Conservation (phyloP, 1,284 basidiomycete species). For the Sanghuangporus sanghuang region DNA sequence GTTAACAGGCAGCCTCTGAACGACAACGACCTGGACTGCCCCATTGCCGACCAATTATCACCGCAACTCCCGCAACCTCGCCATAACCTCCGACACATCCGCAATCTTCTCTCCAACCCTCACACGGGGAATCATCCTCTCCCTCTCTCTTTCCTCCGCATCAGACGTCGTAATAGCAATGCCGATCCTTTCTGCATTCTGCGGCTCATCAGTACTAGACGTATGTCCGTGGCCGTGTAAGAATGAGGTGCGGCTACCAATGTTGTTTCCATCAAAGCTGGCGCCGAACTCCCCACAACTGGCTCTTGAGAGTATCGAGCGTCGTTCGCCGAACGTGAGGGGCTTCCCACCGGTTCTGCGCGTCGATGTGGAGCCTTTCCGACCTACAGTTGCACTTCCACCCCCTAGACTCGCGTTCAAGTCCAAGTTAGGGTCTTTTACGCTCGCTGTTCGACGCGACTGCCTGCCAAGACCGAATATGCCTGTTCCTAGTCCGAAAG, state of each 20-base stretch:
- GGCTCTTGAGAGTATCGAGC: background rate
- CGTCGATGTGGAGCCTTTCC: background rate
- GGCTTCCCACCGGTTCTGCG: background rate
- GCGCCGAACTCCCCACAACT: background rate
- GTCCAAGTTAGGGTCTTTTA: background rate
- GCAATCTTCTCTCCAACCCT: constrained; percentile 1
- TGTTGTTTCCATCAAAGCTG: background rate
- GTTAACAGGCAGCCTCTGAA: too few relatives aligned
- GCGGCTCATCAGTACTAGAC: too few relatives aligned
- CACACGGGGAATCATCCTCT: background rate
- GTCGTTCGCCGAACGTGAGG: background rate
- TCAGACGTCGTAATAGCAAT: background rate
- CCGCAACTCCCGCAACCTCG: constrained; percentile 1
- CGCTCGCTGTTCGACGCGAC: background rate
- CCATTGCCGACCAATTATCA: background rate
- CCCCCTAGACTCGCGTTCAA: background rate
- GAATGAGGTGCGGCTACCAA: too few relatives aligned
- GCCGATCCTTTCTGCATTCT: too few relatives aligned
- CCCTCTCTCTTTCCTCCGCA: background rate
- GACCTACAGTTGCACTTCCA: background rate
- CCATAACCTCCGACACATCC: constrained; percentile 4
- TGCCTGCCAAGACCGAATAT: background rate
- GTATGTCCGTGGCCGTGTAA: too few relatives aligned
- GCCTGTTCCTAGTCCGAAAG: background rate
- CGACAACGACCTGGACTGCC: too few relatives aligned